Evolutionary conservation across 2,329 filamentous ascomycete species (phyloP), one percentile per base, ranked within the genome.

Genomic region (Xylariaceae sp.): DNA sequence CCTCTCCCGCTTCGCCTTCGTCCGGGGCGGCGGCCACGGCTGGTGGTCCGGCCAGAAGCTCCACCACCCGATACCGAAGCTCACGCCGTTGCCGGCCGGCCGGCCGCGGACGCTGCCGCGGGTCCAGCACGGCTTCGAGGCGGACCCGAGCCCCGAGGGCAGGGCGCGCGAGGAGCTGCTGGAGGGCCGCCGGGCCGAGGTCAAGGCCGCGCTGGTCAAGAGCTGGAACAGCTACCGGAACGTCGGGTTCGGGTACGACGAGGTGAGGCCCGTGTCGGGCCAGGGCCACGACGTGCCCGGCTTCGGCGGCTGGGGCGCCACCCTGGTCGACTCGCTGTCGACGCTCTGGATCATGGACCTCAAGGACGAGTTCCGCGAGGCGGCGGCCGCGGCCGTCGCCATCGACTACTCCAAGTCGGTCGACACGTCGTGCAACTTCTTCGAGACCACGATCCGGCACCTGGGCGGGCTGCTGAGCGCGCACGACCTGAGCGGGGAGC

Each of bases 281-380:
- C 35, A 36, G n/a, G 49, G 49, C 11, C 38, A 43, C 10, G 46
- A 56, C 18, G 44, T 38, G 3, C 27, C 43, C 5, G 49, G 48
- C 13, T 53, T 56, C 21, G 53, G 52, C 3, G 52, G 51, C 19
- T 55, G 70, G 65, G 73, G 64, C 1, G 75, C 74, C 3, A 77
- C 75, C 0, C 52, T 80, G 31, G 67, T 80, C 16, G 77, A 81
- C 47, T 58, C 67, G 0, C 60, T 80, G 32, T 75, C 80, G 39
- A 77, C 75, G 0, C 64, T 80, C 3, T 72, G 67, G 63, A 78
- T 81, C 29, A 77, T 80, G 74, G 74, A 57, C 5, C 53, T 79
- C 26, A 55, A 64, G 19, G 58, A 68, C 1, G 76, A 80, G 19
- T 79, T 80, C 43, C 56, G 67, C 31, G 52, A 65, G 14, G 74